Evolutionary conservation across 2,329 filamentous ascomycete species (phyloP).

Genomic region (Hymenoscyphus scutula): DNA sequence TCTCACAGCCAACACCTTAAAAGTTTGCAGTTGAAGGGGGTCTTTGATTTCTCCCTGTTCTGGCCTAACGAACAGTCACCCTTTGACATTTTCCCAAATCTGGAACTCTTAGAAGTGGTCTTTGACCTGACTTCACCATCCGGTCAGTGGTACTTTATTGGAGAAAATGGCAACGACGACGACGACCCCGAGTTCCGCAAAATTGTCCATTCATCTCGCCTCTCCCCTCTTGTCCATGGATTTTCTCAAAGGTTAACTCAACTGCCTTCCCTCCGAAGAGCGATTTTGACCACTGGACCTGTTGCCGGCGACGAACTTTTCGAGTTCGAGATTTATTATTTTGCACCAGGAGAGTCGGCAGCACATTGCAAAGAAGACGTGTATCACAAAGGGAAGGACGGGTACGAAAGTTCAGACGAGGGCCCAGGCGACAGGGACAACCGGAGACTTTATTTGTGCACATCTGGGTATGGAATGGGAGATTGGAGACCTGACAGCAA

Average conservation of each 20-base stretch:
- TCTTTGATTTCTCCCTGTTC: neutral
- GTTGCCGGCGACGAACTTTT: neutral
- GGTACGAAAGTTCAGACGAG: neutral
- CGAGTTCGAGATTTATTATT: neutral
- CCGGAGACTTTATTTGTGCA: neutral
- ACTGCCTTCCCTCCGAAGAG: neutral
- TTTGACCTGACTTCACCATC: neutral
- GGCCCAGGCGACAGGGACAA: neutral
- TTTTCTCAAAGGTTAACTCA: neutral
- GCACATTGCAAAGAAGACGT: neutral
- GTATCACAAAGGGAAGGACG: neutral
- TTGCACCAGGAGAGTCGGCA: neutral
- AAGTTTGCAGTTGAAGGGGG: neutral
- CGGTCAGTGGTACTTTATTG: neutral
- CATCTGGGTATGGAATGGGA: neutral
- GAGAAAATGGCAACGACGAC: neutral
- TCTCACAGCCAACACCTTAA: neutral
- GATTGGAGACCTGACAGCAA: neutral
- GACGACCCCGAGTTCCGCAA: neutral
- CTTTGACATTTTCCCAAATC: neutral
- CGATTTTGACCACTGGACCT: neutral
- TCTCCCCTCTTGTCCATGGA: neutral
- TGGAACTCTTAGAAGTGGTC: neutral
- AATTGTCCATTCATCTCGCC: neutral
- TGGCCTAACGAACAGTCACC: neutral